Base-by-base conservation (phyloP, 1,284 basidiomycete genomes). In the Fomitopsis schrenkii region DNA sequence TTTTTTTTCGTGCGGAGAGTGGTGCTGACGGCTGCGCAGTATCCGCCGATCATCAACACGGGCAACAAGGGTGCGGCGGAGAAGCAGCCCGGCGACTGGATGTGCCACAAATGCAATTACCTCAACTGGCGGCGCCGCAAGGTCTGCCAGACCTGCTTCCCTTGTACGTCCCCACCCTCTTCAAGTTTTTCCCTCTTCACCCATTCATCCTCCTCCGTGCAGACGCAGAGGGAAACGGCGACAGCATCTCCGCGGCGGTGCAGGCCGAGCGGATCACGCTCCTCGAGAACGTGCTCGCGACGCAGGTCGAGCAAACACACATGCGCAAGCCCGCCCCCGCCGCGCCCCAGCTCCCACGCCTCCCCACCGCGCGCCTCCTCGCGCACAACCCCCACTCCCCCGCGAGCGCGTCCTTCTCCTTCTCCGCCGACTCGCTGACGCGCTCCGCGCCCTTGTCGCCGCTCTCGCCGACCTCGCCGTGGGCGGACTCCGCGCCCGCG, bases 41-140 rank as follows among this genome's bases (percentile, higher is more conserved):
- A 88, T 64, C 91, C 91, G 17, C 91, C 91, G 53, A 93, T 95
- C 71, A 79, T 95, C 67, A 95, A 95, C 71, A 95, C 93, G 0
- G 93, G 93, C 9, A 95, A 94, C 74, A 83, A 88, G 60, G 93
- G 93, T 30, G 93, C 93, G 4, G 94, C 94, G 59, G 82, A 83
- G 67, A 81, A 91, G 76, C 93, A 95, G 80, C 91, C 93, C 2
- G 93, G 93, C n/a, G 93, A 95, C 76, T 95, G 93, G 93, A 80
- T 92, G 61, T 95, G 93, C 75, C 79, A 82, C 61, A 90, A 88
- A 71, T 94, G 93, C 73, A 87, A 88, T 69, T 93, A 93, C 75
- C 74, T 92, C 66, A 94, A 95, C 72, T 95, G 93, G 93, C 80
- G 93, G 62, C 77, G 93, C 59, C 78, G 93, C 56, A 92, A 93